Conservation (phyloP, 148 eudicot genomes). For the Heliamphora exappendiculata region DNA sequence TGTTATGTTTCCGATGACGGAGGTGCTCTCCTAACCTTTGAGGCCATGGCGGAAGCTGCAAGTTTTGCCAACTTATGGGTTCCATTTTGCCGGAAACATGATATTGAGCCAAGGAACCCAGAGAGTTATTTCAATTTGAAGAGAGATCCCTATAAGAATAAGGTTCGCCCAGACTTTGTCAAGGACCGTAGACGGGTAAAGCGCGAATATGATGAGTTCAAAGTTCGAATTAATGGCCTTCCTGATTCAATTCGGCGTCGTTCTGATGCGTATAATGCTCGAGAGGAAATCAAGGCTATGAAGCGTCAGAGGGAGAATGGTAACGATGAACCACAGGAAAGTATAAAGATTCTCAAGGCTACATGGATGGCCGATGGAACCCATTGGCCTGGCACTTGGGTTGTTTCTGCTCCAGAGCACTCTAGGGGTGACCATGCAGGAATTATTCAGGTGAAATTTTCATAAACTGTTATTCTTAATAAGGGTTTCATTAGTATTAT, state of each 20-base stretch:
- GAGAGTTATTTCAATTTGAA: slow-evolving; percentile 71
- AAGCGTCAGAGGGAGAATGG: slow-evolving; percentile 65
- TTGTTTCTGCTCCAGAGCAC: slow-evolving; percentile 54
- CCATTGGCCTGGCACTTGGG: slow-evolving; percentile 97
- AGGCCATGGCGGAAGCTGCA: slow-evolving; percentile 97
- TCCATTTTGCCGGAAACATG: slow-evolving; percentile 83
- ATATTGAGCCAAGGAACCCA: slow-evolving; percentile 85
- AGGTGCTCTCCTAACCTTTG: slow-evolving; percentile 81
- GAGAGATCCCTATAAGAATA: slow-evolving; percentile 81
- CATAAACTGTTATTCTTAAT: neutral
- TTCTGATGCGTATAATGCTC: slow-evolving; percentile 83
- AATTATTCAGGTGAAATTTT: slow-evolving; percentile 66
- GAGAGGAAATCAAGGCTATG: slow-evolving; percentile 84
- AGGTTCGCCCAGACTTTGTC: slow-evolving; percentile 73
- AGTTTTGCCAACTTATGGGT: slow-evolving; percentile 93
- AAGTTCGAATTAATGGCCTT: slow-evolving; percentile 83
- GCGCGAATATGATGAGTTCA: slow-evolving; percentile 94
- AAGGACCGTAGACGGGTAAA: slow-evolving; percentile 88
- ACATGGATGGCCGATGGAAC: slow-evolving; percentile 98
- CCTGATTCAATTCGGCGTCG: slow-evolving; percentile 86
- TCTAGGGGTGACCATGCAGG: slow-evolving; percentile 92
- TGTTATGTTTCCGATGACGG: slow-evolving; percentile 97
- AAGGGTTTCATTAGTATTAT: neutral
- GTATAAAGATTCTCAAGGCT: slow-evolving; percentile 57
- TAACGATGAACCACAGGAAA: slow-evolving; percentile 51